These are phyloP conservation scores for Botrytis sinoallii DNA, from an alignment of 2,329 filamentous ascomycete species.

Conservation along the genomic window DNA sequence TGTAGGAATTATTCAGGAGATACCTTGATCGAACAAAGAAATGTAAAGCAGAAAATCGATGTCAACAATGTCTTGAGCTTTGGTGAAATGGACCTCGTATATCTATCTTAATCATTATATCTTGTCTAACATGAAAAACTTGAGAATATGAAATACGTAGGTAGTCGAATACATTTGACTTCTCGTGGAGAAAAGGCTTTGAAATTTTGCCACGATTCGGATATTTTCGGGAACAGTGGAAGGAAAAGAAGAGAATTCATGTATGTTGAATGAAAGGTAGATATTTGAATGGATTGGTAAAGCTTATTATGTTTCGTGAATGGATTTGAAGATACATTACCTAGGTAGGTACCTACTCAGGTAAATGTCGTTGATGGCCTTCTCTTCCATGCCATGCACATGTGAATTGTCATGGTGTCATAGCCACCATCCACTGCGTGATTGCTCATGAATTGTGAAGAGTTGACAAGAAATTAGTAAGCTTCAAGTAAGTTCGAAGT, in stretches of 20 bases:
- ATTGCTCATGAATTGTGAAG: background rate
- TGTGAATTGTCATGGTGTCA: background rate
- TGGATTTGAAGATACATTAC: background rate
- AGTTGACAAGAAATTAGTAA: background rate
- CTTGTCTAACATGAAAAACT: background rate
- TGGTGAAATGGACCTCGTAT: background rate
- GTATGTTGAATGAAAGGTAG: background rate
- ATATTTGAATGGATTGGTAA: background rate
- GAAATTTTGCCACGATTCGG: slow-evolving; percentile 5
- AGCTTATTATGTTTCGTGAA: background rate
- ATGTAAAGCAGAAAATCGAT: background rate
- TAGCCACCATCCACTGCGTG: background rate
- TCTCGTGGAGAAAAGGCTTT: background rate
- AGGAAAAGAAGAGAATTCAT: background rate
- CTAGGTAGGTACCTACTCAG: background rate
- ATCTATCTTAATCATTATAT: background rate
- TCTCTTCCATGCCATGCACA: background rate
- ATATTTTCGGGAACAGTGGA: background rate
- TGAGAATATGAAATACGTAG: background rate
- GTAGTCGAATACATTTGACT: background rate
- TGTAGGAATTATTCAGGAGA: background rate
- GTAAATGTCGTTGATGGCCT: background rate
- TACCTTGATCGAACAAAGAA: background rate
- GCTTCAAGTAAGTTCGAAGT: background rate
- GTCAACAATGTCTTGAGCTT: background rate